Base-by-base conservation (phyloP, 306 rosid species). In the Biancaea sappan region DNA sequence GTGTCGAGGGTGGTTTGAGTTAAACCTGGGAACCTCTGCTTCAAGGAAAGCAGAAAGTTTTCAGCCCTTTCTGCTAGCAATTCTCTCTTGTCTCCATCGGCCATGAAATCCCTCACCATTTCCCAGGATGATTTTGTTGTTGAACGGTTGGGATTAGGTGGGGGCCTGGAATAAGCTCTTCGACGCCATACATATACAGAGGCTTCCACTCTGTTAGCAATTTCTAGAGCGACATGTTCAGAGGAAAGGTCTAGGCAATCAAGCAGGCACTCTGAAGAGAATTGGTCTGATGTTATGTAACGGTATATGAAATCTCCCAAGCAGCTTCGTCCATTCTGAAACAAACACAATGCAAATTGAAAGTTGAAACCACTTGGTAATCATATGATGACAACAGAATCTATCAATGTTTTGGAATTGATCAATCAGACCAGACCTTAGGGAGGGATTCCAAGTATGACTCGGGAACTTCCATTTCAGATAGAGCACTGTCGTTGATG, bases 141-240 rank as follows among this genome's bases (percentile, higher is more conserved):
- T 56, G 97, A 84, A 51, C 95, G 99, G 66, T 74, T 88, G 0
- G 91, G 87, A 53, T 71, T 78, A 40, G 82, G 81, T 8, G 77
- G 81, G 6, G 89, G 78, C 62, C 77, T 90, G 3, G 94, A 72
- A 73, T 92, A 87, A 75, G 85, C 80, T 81, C 96, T 85, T 69
- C 93, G 68, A 24, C 91, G 94, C 98, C 98, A 94, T 2, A 94
- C 94, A 51, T 89, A 80, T 15, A 91, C 72, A 3, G 98, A 87
- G 22, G 98, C 94, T 76, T 94, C 97, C 60, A 88, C 86, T 3
- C 98, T 94, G 71, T 94, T 91, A 4, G 99, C 99, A 72, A 94
- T 81, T 83, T 94, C 99, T 0, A 90, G 86, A 75, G 96, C 99
- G 47, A 87, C 88, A 83, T 94, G 99, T 77, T 94, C 97, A n/a